A percentile compares a stretch with the other conserved stretches of the same genome.
Conservation (phyloP, 2,329 filamentous ascomycete genomes). For the Cordyceps tenuipes region DNA sequence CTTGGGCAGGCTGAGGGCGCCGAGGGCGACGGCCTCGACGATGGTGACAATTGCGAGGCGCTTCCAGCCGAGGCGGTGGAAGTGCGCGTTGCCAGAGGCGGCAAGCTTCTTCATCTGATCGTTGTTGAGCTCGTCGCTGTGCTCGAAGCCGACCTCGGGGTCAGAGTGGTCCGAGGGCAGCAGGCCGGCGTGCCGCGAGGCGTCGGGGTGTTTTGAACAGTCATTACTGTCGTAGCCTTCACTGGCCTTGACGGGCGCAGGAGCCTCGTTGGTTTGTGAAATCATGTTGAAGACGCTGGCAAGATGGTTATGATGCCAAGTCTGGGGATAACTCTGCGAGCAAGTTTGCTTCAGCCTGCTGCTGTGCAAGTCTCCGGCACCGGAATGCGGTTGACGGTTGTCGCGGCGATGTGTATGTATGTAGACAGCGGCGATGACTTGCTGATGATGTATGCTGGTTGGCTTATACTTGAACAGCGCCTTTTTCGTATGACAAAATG, state of each 20-base stretch:
- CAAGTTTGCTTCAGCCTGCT: not conserved
- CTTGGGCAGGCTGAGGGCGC: conserved; percentile 36
- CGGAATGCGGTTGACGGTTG: not conserved
- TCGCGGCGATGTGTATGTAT: not conserved
- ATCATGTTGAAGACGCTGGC: not conserved
- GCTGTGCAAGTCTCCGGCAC: not conserved
- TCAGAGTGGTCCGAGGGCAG: not conserved
- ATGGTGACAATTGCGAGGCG: conserved; percentile 41
- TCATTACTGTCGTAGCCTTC: not conserved
- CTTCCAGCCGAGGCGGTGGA: conserved; percentile 43
- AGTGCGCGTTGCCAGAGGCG: conserved; percentile 33
- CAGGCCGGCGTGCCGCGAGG: not conserved
- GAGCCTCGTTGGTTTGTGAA: not conserved
- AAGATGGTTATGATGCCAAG: not conserved
- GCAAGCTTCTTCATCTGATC: conserved; percentile 29
- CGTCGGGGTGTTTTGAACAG: not conserved
- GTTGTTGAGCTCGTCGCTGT: conserved; percentile 20
- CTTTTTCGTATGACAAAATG: not conserved
- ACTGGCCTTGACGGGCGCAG: not conserved
- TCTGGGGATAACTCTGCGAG: not conserved
- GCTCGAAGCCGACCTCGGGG: conserved; percentile 26
- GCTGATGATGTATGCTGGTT: not conserved
- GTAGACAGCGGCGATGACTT: not conserved
- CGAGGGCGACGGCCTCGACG: conserved; percentile 43
- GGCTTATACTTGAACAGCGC: not conserved